phyloP scores from a whole-genome alignment of 2,329 filamentous ascomycete genomes.

The Emergomyces orientalis region DNA sequence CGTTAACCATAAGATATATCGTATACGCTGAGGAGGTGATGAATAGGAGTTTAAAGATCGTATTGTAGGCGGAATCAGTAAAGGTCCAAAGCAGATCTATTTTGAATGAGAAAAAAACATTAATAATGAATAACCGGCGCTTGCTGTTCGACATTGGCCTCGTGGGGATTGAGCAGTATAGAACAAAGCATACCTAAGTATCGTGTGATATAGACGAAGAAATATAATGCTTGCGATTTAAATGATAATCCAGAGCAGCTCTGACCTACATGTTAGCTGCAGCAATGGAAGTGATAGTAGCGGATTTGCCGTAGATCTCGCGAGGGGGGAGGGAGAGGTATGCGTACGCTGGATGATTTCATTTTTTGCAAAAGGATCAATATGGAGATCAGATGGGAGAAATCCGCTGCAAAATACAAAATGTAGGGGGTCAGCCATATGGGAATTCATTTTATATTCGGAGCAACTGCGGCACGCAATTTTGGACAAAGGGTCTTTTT shows the following conservation, averaged over 20 bases:
- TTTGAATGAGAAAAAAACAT: neutral
- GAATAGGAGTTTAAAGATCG: slow-evolving; percentile 92
- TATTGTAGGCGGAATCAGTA: slow-evolving; percentile 79
- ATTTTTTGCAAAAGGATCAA: slow-evolving; percentile 96
- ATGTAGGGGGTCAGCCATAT: neutral
- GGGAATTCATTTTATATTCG: neutral
- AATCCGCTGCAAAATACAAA: slow-evolving; percentile 56
- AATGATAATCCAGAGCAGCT: slow-evolving; percentile 97
- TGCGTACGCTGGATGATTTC: slow-evolving; percentile 70
- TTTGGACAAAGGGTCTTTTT: neutral
- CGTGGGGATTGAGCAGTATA: too few species aligned
- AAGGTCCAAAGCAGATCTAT: slow-evolving; percentile 78
- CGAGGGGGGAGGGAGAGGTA: neutral
- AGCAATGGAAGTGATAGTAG: slow-evolving; percentile 31
- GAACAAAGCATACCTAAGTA: slow-evolving; percentile 59
- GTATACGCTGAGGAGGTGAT: slow-evolving; percentile 85
- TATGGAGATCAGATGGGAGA: slow-evolving; percentile 91
- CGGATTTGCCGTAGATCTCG: neutral
- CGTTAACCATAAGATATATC: slow-evolving; percentile 94
- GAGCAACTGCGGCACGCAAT: neutral
- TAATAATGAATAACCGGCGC: neutral
- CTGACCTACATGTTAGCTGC: slow-evolving; percentile 26
- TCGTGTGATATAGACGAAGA: slow-evolving; percentile 85
- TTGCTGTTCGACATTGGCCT: neutral
- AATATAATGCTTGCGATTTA: slow-evolving; percentile 93